Conservation (phyloP, 257 asterid genomes). For the Nicotiana attenuata region DNA sequence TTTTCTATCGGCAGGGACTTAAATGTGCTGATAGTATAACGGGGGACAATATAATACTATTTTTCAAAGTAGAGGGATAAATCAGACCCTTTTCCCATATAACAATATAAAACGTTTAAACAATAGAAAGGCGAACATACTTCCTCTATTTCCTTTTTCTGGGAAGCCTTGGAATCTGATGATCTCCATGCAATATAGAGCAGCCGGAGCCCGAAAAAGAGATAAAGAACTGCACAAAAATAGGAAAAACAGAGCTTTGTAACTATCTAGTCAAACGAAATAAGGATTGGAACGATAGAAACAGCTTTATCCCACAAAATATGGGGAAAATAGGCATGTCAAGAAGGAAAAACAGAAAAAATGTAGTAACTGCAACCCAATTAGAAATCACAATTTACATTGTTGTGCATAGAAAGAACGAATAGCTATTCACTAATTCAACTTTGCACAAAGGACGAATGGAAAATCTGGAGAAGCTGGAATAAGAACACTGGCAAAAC, state of each 20-base stretch:
- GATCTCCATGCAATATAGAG: constrained; percentile 89
- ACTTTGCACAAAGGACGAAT: background rate
- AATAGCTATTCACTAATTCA: background rate
- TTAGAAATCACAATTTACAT: background rate
- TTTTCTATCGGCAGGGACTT: too few species aligned
- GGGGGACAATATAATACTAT: too few species aligned
- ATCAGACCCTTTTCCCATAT: too few species aligned
- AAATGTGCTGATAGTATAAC: too few species aligned
- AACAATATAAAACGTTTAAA: background rate
- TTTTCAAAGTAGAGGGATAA: too few species aligned
- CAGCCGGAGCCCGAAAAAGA: constrained; percentile 85
- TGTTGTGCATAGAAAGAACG: background rate
- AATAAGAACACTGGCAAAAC: background rate
- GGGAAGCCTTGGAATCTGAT: constrained; percentile 80
- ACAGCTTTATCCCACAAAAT: background rate
- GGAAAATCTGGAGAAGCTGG: background rate
- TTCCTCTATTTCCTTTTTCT: constrained; percentile 90
- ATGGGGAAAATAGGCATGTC: background rate
- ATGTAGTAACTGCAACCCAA: background rate
- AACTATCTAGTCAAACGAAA: background rate
- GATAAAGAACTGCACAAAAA: constrained; percentile 72
- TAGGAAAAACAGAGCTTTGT: background rate
- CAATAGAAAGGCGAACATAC: constrained; percentile 31
- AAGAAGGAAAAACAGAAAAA: background rate
- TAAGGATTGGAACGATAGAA: background rate